Evolutionary conservation across 2,329 filamentous ascomycete species (phyloP), one percentile per base, ranked within the genome.

Genomic region (Tolypocladium album): DNA sequence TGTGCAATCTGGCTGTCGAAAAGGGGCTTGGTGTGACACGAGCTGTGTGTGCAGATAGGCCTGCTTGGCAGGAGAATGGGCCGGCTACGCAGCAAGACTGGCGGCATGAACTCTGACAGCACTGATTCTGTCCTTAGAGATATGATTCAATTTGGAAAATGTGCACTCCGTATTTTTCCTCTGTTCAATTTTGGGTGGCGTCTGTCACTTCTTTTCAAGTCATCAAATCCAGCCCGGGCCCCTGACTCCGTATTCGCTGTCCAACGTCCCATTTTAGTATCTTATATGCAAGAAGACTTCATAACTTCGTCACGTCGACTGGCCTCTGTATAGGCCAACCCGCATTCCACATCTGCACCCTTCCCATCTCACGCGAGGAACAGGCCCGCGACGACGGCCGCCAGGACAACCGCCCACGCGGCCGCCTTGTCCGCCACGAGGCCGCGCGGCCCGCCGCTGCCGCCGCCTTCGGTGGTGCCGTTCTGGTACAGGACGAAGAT

Each of bases 401-500:
- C 70, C 20, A 71, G 57, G 2, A 65, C 65, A 11, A 72, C 70
- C 1, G 64, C 67, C 43, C 69, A 56, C 1, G 64, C 61, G 12
- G 65, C 58, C 7, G 58, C 58, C 45, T 15, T 59, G 47, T 42
- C 47, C 17, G 58, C 22, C 34, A 55, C 17, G 24, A 55, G 24
- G 0, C 38, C 40, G 22, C 45, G 58, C 22, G 58, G 27, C 22
- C 45, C 50, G 40, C 17, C 55, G 31, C 59, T 62, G 34, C 60
- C 61, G 6, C 55, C 57, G 20, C 63, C 59, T 52, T 59, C 59
- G 20, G 60, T 58, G 34, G 61, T 56, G 50, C 39, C 58, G 22
- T 36, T 52, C 31, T 62, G 57, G n/a, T 70, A 67, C 58, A 85
- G 67, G 5, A 88, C 79, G 65, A 82, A 88, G 50, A 89, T 79